Conservation (phyloP, 768 basidiomycete genomes). For the Russula earlei region DNA sequence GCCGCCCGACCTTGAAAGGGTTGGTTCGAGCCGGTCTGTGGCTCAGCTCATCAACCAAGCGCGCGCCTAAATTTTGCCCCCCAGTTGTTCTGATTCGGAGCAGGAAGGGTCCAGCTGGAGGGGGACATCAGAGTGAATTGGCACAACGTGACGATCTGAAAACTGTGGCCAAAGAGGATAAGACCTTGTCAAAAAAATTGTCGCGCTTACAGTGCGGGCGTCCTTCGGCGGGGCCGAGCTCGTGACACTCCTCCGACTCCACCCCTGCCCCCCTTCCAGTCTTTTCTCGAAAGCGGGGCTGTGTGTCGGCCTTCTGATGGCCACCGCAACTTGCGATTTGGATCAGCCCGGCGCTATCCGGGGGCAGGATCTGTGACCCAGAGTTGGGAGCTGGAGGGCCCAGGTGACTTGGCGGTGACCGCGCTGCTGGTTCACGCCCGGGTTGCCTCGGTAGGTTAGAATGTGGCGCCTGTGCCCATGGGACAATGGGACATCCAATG, state of each 20-base stretch:
- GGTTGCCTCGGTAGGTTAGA: constrained; percentile 7
- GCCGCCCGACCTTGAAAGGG: neutral
- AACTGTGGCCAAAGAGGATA: constrained; percentile 1
- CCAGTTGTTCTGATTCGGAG: neutral
- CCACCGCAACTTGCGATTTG: neutral
- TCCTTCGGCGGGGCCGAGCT: neutral
- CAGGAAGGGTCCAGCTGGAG: neutral
- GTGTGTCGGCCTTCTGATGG: neutral
- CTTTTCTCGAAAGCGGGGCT: constrained; percentile 2
- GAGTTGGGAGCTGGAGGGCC: neutral
- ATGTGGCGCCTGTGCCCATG: neutral
- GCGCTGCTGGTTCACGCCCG: neutral
- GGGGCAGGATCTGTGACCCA: neutral
- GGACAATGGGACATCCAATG: neutral
- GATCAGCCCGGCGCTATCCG: neutral
- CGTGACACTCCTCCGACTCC: neutral
- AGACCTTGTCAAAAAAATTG: neutral
- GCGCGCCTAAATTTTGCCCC: neutral
- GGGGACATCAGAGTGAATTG: neutral
- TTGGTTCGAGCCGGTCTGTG: constrained; percentile 4
- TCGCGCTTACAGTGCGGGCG: too few species aligned
- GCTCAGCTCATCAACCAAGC: neutral
- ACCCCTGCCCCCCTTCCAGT: neutral
- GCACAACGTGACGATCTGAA: neutral
- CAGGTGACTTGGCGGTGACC: neutral